Base-by-base conservation (phyloP, 2,329 filamentous ascomycete species). In the Periconia sp. region DNA sequence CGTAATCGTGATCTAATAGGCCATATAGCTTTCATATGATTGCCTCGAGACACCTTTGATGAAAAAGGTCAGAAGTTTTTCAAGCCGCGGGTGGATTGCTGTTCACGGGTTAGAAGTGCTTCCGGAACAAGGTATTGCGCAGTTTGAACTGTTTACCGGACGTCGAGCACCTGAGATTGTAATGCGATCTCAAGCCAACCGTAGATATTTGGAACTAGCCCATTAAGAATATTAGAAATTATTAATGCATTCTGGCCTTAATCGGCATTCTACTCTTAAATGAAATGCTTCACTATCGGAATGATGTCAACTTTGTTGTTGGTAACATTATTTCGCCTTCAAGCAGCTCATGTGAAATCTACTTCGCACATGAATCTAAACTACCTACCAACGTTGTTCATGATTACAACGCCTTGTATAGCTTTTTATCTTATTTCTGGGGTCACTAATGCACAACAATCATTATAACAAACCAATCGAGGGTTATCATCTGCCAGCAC, bases 121-220 rank as follows among this genome's bases (percentile, higher is more conserved):
- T 13, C 88, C 88, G 0, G 90, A 92, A 68, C 89, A 92, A 67
- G 90, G 87, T 0, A 90, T 90, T 72, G 89, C 89, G 1, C 89
- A 92, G 63, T 93, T 92, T 65, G 90, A 93, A 72, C 73, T 92
- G 2, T 91, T 92, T 68, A 92, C 89, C 0, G 89, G 89, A 0
- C 79, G 88, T 45, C 82, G 87, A 69, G 88, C 88, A 15, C 89
- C 89, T 1, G 81, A 89, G 23, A 77, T 84, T 42, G 71, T 89
- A 40, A 92, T 93, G 89, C 82, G 87, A 56, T 78, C 83, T 41
- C 85, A 86, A 62, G 85, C 88, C 13, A 61, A 78, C 56, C 60
- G 68, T 23, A 64, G 65, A 17, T 71, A 66, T 66, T 68, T 60
- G 30, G 68, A 71, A n/a, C 15, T 37, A 37, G 33, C 33, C 5